Base-by-base conservation (phyloP, 257 asterid species). In the Nicotiana otophora region DNA sequence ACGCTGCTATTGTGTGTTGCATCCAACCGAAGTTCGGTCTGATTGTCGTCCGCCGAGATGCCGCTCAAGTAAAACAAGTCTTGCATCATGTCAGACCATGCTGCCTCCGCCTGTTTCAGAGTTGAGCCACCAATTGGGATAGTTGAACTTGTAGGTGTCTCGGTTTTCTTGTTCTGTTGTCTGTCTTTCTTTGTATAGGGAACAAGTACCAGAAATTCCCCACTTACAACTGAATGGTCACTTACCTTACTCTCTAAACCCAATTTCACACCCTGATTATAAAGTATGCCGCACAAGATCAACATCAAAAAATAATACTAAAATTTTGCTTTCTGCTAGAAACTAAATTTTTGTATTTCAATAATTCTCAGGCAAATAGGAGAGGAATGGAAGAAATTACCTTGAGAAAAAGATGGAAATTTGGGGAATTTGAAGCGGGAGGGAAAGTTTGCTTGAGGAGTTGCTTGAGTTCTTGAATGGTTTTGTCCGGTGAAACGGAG, bases 361-460 rank as follows among this genome's bases (percentile, higher is more conserved):
- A 28, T 7, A 16, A 34, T 33, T n/a, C 3, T 42, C 28, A 9
- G 55, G 15, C 2, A 69, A 30, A 69, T n/a, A 42, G 11, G 3
- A 34, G 46, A 78, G 57, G 51, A 82, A 42, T 42, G 34, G n/a
- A 75, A 57, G 63, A 81, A 60, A 54, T 60, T 88, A 64, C 99
- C 97, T 91, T 91, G 70, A 89, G 87, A 85, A 88, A 91, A n/a
- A 96, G 93, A 86, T 96, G 99, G 85, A 93, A 96, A 86, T 91
- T 90, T 14, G 92, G 88, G 86, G 93, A 90, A 64, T 88, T 86
- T 20, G 94, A 86, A 81, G 95, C 95, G 5, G 94, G 90, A 62
- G 91, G 72, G 87, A 92, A 92, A 7, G 46, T 76, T 17, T 86
- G 85, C 78, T 74, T 86, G 86, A 92, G 93, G 28, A 86, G 89